A percentile compares a stretch with the other conserved stretches of the same genome.
phyloP scores from a whole-genome alignment of 805 yeast species.

The Limtongia smithiae region DNA sequence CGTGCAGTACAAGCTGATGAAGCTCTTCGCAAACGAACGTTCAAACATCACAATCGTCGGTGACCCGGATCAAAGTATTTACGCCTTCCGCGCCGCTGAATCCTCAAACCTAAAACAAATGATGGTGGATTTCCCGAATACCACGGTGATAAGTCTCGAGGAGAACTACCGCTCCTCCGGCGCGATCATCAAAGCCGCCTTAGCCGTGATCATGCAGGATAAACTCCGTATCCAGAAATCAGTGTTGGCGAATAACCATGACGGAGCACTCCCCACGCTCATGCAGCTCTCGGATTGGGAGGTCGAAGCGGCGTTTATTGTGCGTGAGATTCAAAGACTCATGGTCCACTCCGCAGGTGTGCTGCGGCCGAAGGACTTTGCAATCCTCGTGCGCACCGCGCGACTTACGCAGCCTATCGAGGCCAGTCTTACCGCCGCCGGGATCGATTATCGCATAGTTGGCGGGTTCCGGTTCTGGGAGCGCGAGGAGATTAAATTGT shows the following conservation, averaged over 20 bases:
- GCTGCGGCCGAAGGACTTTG: conserved; percentile 56
- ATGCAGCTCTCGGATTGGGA: conserved; percentile 40
- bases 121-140: conserved; percentile 41
- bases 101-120: conserved; percentile 60
- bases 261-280: conserved; percentile 38
- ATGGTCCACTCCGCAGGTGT: conserved; percentile 44
- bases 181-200: conserved; percentile 62
- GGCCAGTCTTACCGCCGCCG: conserved; percentile 50
- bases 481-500: conserved; percentile 58
- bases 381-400: conserved; percentile 67
- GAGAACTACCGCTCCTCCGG: conserved; percentile 81
- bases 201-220: conserved; percentile 61
- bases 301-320: conserved; percentile 58
- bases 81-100: conserved; percentile 80
- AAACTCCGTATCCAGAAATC: conserved; percentile 28
- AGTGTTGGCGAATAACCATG: conserved; percentile 12
- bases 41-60: conserved; percentile 83
- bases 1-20: conserved; percentile 69
- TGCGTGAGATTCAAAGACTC: conserved; percentile 52
- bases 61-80: conserved; percentile 94
- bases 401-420: conserved; percentile 63
- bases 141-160: conserved; percentile 45
- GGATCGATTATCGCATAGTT: conserved; percentile 63
- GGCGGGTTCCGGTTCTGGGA: conserved; percentile 83
- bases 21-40: conserved; percentile 45